These are phyloP conservation scores for Sparassis latifolia DNA, from an alignment of 1,284 basidiomycete species.

Conservation along the genomic window DNA sequence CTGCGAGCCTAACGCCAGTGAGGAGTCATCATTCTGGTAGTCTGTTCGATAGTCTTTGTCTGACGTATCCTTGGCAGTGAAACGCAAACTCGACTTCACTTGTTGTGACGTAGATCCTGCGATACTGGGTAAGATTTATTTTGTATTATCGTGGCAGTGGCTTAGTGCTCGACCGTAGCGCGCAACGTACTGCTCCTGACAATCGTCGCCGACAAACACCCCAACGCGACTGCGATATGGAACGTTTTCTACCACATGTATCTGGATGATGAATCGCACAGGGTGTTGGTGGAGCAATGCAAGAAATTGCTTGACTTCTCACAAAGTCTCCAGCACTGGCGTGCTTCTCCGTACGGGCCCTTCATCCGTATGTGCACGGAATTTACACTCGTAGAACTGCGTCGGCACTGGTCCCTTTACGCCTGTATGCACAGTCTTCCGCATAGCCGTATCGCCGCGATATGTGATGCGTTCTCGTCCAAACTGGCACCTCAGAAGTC, in stretches of 20 bases:
- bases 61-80: constrained; percentile 14
- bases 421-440: constrained; percentile 15
- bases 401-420: constrained; percentile 38
- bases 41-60: constrained; percentile 1
- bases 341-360: constrained; percentile 31
- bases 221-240: constrained; percentile 37
- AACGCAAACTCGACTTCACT: constrained; percentile 46
- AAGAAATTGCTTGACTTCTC: constrained; percentile 34
- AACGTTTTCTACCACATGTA: constrained; percentile 52
- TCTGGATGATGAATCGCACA: constrained; percentile 35
- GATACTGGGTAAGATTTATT: constrained; percentile 40
- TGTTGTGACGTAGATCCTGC: constrained; percentile 56
- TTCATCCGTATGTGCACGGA: constrained; percentile 31
- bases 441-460: constrained; percentile 2
- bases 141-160: neutral
- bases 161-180: constrained; percentile 21
- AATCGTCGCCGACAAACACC: constrained; percentile 27
- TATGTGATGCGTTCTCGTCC: constrained; percentile 15
- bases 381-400: constrained; percentile 36
- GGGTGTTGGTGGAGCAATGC: constrained; percentile 38
- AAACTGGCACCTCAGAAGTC: neutral
- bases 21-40: constrained; percentile 3
- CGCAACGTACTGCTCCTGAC: constrained; percentile 34
- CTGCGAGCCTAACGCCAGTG: constrained; percentile 8
- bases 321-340: constrained; percentile 36